Base-by-base conservation (phyloP, 257 asterid species). In the Rehmannia glutinosa region DNA sequence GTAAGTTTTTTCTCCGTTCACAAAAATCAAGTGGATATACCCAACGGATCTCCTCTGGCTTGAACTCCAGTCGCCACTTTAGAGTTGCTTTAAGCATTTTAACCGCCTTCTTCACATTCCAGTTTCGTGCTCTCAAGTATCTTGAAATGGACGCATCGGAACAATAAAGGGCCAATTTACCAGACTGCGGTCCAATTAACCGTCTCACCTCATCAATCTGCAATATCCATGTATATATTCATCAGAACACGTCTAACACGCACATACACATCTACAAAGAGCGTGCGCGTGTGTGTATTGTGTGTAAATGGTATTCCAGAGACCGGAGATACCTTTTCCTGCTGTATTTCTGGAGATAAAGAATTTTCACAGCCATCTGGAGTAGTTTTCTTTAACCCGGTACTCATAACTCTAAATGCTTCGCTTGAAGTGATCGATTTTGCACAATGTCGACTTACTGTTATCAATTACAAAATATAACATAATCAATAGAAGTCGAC, bases 71-170 rank as follows among this genome's bases (percentile, higher is more conserved):
- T 68, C 99, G 82, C 99, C 99, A 94, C 69, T 91, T 85, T 1
- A 94, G 82, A 43, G 87, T 81, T 11, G 81, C 85, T 73, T 88
- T 91, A 49, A 94, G 88, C 99, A 94, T 94, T 78, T 84, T 94
- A 75, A 81, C 87, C 5, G 99, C 93, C 80, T 88, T 94, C 78
- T 88, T 88, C 21, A 87, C 96, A 66, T 88, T 83, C 99, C 99
- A 86, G 72, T 77, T 88, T 54, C 92, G 74, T 8, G 99, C 99
- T 73, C 75, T 84, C 76, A 94, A 80, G 78, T 86, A 91, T 77
- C 99, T 86, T 27, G 78, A 25, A 51, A 90, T 75, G 57, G 85
- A 74, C 33, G 86, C 87, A 78, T 91, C 95, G 0, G 92, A 75
- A 81, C 97, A 86, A 63, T 82, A 88, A 6, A 77, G 28, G 9